These are phyloP conservation scores for Backusella sp. DNA, from an alignment of 192 early-diverging fungal genomes.

Conservation along the genomic window DNA sequence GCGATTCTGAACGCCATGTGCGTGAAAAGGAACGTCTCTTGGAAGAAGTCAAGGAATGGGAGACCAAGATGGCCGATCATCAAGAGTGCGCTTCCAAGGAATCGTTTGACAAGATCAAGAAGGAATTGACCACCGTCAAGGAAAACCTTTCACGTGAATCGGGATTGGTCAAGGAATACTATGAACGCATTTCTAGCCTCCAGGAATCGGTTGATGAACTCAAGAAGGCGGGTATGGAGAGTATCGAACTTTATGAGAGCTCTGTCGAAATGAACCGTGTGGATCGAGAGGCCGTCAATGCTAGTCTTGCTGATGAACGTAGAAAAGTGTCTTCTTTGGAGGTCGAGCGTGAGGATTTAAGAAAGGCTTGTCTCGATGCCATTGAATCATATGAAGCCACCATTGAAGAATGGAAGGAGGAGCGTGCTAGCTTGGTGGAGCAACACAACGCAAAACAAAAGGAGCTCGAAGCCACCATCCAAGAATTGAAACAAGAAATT, in stretches of 20 bases:
- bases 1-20: slow-evolving; percentile 23
- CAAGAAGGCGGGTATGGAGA: slow-evolving; percentile 45
- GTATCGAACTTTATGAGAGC: slow-evolving; percentile 44
- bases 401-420: slow-evolving; percentile 39
- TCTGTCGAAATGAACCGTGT: slow-evolving; percentile 38
- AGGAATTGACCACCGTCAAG: slow-evolving; percentile 15
- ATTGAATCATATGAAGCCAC: slow-evolving; percentile 46
- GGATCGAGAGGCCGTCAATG: slow-evolving; percentile 38
- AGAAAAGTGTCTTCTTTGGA: slow-evolving; percentile 28
- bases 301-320: slow-evolving; percentile 28
- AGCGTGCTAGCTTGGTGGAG: slow-evolving; percentile 27
- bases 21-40: slow-evolving; percentile 33
- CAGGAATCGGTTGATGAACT: slow-evolving; percentile 37
- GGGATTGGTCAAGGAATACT: slow-evolving; percentile 11
- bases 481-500: slow-evolving; percentile 45
- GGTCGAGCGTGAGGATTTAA: slow-evolving; percentile 35
- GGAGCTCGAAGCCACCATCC: slow-evolving; percentile 43
- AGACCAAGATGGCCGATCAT: slow-evolving; percentile 16
- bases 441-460: slow-evolving; percentile 22
- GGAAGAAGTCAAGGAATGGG: slow-evolving; percentile 25
- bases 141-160: slow-evolving; percentile 27
- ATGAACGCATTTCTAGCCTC: slow-evolving; percentile 17
- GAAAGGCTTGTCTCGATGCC: slow-evolving; percentile 43
- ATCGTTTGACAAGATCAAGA: slow-evolving; percentile 29
- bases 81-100: slow-evolving; percentile 22